A percentile compares a stretch with the other conserved stretches of the same genome.
phyloP scores from a whole-genome alignment of 2,329 filamentous ascomycete species.

The Colletotrichum australisinense region DNA sequence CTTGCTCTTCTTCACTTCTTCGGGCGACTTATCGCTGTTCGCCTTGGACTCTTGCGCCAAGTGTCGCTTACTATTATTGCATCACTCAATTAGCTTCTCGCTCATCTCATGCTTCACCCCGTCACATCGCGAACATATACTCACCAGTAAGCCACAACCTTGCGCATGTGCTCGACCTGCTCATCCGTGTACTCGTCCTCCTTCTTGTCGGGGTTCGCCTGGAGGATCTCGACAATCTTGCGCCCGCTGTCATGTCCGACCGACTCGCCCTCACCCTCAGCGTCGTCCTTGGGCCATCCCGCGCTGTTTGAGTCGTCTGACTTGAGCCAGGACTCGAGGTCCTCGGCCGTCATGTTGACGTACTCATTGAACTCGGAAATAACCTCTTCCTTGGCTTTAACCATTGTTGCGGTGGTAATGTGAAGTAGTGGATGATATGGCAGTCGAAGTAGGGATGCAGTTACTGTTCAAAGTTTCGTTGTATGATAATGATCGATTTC shows the following conservation, averaged over 20 bases:
- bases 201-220: constrained; percentile 69
- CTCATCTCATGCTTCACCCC: neutral
- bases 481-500: no score
- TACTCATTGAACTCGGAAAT: constrained; percentile 72
- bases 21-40: constrained; percentile 62
- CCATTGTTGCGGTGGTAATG: constrained; percentile 19
- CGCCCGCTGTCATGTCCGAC: constrained; percentile 73
- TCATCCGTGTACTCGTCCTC: constrained; percentile 67
- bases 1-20: constrained; percentile 59
- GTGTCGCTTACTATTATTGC: constrained; percentile 64
- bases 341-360: constrained; percentile 73
- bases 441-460: neutral
- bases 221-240: constrained; percentile 72
- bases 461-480: neutral
- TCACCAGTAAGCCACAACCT: constrained; percentile 71
- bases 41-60: constrained; percentile 71
- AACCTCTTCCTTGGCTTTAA: constrained; percentile 44
- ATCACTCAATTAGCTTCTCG: neutral
- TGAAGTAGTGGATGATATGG: neutral
- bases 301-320: constrained; percentile 66
- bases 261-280: constrained; percentile 66
- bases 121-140: constrained; percentile 14
- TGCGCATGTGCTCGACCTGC: constrained; percentile 68
- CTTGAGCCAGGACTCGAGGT: constrained; percentile 72
- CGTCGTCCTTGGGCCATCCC: constrained; percentile 70